phyloP scores from a whole-genome alignment of 805 yeast genomes.

The Monosporozyma servazzii region DNA sequence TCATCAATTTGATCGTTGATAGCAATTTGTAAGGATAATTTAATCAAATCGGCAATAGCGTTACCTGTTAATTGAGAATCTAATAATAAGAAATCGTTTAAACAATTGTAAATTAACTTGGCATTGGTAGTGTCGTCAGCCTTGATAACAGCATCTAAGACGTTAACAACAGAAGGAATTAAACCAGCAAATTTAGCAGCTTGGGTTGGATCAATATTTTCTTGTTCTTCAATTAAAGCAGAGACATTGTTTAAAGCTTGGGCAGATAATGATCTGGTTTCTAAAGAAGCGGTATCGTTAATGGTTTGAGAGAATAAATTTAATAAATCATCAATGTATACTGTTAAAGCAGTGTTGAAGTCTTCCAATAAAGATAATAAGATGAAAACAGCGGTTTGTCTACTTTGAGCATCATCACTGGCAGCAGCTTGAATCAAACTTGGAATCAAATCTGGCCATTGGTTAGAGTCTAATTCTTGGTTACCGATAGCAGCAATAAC shows the following conservation, averaged over 20 bases:
- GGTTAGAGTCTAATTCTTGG: constrained; percentile 53
- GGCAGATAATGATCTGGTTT: constrained; percentile 74
- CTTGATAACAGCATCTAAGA: constrained; percentile 62
- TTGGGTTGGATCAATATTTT: constrained; percentile 38
- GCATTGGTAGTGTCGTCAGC: constrained; percentile 66
- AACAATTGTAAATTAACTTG: constrained; percentile 69
- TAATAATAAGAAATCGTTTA: constrained; percentile 67
- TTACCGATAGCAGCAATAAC: constrained; percentile 81
- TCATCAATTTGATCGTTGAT: constrained; percentile 58
- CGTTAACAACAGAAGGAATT: constrained; percentile 74
- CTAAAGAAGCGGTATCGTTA: constrained; percentile 51
- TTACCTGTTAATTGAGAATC: constrained; percentile 77
- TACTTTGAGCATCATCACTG: constrained; percentile 42
- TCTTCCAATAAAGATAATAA: constrained; percentile 71
- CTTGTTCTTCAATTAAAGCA: constrained; percentile 53
- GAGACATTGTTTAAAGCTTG: constrained; percentile 66
- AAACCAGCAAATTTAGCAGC: constrained; percentile 49
- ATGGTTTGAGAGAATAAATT: constrained; percentile 62
- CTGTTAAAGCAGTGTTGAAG: constrained; percentile 46
- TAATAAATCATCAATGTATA: constrained; percentile 58
- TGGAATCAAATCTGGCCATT: constrained; percentile 75
- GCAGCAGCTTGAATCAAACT: constrained; percentile 60
- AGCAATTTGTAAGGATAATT: constrained; percentile 69
- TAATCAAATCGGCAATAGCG: constrained; percentile 56
- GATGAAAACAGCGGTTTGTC: constrained; percentile 79